Evolutionary conservation across 345 rosid species (phyloP).

Genomic region (Reutealis trisperma): DNA sequence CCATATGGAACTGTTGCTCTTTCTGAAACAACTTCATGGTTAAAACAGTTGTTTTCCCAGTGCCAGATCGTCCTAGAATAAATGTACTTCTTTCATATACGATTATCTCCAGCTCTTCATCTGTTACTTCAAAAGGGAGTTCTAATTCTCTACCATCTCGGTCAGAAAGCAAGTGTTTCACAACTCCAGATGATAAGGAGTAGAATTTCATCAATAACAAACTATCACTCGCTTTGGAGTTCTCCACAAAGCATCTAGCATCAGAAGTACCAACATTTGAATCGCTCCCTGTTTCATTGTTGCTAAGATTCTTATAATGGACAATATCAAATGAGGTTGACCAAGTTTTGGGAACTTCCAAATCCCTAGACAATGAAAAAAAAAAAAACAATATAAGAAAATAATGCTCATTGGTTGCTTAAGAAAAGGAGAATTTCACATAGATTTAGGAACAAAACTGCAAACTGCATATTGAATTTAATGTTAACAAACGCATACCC

Average conservation of each 20-base stretch:
- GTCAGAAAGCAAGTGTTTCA: constrained; percentile 42
- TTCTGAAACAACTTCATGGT: constrained; percentile 47
- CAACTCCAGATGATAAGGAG: constrained; percentile 38
- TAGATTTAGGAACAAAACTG: neutral
- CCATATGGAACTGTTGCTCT: constrained; percentile 36
- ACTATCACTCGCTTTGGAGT: constrained; percentile 50
- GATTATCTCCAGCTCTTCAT: constrained; percentile 44
- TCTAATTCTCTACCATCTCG: constrained; percentile 41
- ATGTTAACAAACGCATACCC: constrained; percentile 38
- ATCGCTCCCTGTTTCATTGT: constrained; percentile 20
- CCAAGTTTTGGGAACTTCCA: constrained; percentile 53
- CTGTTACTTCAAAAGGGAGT: constrained; percentile 55
- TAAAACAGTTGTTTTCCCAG: constrained; percentile 59
- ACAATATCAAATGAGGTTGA: constrained; percentile 27
- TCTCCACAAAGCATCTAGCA: constrained; percentile 31
- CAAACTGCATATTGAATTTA: neutral
- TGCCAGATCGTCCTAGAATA: constrained; percentile 58
- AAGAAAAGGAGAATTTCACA: too few relatives aligned
- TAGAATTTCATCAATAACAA: constrained; percentile 57
- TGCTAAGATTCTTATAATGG: constrained; percentile 18
- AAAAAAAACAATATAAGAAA: neutral
- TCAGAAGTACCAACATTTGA: constrained; percentile 25
- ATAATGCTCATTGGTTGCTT: too few relatives aligned
- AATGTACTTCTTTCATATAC: constrained; percentile 42
- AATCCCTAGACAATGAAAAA: constrained; percentile 32